These are phyloP conservation scores for Salinomyces thailandicus DNA, from an alignment of 2,329 filamentous ascomycete genomes.

Conservation along the genomic window DNA sequence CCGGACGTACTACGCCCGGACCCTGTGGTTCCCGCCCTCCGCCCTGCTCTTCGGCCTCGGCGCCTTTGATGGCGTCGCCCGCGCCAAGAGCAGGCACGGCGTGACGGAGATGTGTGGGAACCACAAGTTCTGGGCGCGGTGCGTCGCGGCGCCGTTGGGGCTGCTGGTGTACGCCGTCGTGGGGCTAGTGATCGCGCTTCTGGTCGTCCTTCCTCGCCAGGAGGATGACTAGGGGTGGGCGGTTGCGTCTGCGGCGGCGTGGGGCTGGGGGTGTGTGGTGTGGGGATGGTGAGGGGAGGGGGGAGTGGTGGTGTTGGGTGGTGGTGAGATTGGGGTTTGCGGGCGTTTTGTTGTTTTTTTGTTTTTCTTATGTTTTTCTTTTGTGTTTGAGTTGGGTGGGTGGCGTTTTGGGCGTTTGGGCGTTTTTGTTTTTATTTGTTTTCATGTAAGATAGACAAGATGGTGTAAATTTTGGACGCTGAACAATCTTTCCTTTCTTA, in stretches of 20 bases:
- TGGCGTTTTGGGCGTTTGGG: not conserved
- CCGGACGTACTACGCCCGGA: slow-evolving; percentile 6
- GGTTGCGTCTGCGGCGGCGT: not conserved
- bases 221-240: not conserved
- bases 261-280: not conserved
- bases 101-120: slow-evolving; percentile 13
- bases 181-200: not conserved
- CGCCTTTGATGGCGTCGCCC: slow-evolving; percentile 13
- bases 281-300: not conserved
- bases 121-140: slow-evolving; percentile 15
- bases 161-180: slow-evolving; percentile 2
- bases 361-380: not conserved
- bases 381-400: not conserved
- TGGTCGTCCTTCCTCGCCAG: not conserved
- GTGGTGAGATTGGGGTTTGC: not conserved
- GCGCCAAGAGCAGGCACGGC: slow-evolving; percentile 8
- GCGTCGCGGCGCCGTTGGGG: slow-evolving; percentile 13
- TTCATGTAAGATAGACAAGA: too few relatives aligned
- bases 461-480: too few relatives aligned
- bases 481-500: too few relatives aligned
- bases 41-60: slow-evolving; percentile 16
- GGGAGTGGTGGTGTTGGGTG: not conserved
- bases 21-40: slow-evolving; percentile 12
- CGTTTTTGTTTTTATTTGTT: not conserved
- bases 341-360: not conserved